A percentile compares a stretch with the other conserved stretches of the same genome.
Conservation (phyloP, 73 alveolate species). For the Halteria grandinella region DNA sequence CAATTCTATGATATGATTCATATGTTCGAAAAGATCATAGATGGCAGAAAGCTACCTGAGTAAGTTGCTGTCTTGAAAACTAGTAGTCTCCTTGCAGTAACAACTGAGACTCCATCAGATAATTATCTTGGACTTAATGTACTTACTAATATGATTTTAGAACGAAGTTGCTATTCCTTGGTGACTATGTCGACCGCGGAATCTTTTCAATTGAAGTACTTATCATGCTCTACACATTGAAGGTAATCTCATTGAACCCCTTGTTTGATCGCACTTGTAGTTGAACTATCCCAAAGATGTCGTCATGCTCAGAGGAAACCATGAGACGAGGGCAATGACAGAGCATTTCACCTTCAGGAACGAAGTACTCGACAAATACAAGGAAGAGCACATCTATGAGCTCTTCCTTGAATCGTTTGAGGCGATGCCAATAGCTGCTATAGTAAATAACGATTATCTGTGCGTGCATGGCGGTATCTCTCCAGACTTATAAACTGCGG, state of each 20-base stretch:
- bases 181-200: slow-evolving; percentile 80
- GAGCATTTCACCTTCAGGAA: slow-evolving; percentile 52
- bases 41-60: slow-evolving; percentile 34
- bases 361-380: slow-evolving; percentile 59
- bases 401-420: slow-evolving; percentile 69
- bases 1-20: slow-evolving; percentile 70
- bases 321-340: slow-evolving; percentile 84
- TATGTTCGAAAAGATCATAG: slow-evolving; percentile 62
- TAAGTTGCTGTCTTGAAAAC: not conserved
- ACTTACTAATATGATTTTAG: too few relatives aligned
- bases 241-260: slow-evolving; percentile 11
- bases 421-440: slow-evolving; percentile 85
- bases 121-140: too few relatives aligned
- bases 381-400: slow-evolving; percentile 64
- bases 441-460: slow-evolving; percentile 81
- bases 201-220: slow-evolving; percentile 68
- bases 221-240: slow-evolving; percentile 43
- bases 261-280: slow-evolving; percentile 37
- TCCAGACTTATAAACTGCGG: slow-evolving; percentile 88
- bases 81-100: too few relatives aligned
- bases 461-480: slow-evolving; percentile 97
- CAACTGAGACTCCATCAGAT: too few relatives aligned
- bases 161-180: slow-evolving; percentile 81
- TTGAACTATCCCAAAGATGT: slow-evolving; percentile 51
- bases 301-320: slow-evolving; percentile 81